These are phyloP conservation scores for Clathrospora elynae DNA, from an alignment of 2,329 filamentous ascomycete genomes.

Conservation along the genomic window DNA sequence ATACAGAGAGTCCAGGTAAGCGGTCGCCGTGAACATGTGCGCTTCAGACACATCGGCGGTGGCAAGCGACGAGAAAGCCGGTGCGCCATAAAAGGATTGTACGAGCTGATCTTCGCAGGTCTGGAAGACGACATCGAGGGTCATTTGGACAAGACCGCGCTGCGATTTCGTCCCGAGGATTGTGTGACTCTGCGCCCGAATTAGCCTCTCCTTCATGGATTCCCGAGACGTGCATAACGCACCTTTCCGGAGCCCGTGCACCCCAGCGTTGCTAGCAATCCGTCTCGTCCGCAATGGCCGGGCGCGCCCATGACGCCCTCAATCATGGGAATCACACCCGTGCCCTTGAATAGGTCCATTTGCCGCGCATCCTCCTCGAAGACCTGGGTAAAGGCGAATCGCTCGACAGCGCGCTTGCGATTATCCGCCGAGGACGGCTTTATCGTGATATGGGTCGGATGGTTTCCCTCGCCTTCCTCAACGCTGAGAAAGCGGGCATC, in stretches of 20 bases:
- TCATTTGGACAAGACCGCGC: slow-evolving; percentile 87
- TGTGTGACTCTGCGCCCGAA: slow-evolving; percentile 77
- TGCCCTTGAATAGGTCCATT: slow-evolving; percentile 82
- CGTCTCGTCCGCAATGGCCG: slow-evolving; percentile 82
- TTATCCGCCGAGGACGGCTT: slow-evolving; percentile 75
- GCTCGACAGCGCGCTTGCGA: slow-evolving; percentile 85
- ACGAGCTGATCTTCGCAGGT: slow-evolving; percentile 76
- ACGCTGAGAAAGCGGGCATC: slow-evolving; percentile 74
- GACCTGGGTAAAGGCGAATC: slow-evolving; percentile 91
- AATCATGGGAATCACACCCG: slow-evolving; percentile 74
- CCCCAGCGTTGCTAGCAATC: slow-evolving; percentile 85
- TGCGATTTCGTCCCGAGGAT: slow-evolving; percentile 87
- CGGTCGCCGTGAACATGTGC: slow-evolving; percentile 71
- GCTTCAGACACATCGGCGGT: slow-evolving; percentile 82
- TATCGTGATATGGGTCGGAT: slow-evolving; percentile 59
- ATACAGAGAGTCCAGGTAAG: slow-evolving; percentile 80
- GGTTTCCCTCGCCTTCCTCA: slow-evolving; percentile 57
- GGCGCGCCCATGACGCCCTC: slow-evolving; percentile 77
- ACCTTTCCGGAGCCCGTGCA: slow-evolving; percentile 98
- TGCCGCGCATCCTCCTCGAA: slow-evolving; percentile 88
- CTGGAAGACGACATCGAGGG: slow-evolving; percentile 86
- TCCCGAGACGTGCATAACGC: slow-evolving; percentile 12
- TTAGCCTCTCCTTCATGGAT: slow-evolving; percentile 6
- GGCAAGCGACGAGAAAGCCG: slow-evolving; percentile 73
- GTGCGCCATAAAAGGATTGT: slow-evolving; percentile 60